phyloP scores from a whole-genome alignment of 2,329 filamentous ascomycete species.

The Coleophoma cylindrospora region DNA sequence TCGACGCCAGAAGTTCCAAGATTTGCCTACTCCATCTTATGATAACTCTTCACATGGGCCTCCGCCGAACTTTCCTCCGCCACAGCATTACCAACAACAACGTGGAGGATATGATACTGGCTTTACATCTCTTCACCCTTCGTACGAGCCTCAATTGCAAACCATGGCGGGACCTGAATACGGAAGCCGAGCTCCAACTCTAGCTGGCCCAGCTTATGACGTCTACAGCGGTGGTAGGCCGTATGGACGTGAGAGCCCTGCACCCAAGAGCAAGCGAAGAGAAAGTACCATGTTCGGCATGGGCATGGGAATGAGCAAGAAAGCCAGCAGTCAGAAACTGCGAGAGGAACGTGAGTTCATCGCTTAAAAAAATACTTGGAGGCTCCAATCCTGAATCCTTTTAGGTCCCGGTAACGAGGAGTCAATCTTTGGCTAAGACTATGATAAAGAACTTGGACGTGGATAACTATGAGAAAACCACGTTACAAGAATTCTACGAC shows the following conservation, averaged over 20 bases:
- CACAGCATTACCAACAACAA: constrained; percentile 19
- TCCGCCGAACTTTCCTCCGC: constrained; percentile 31
- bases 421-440: constrained; percentile 25
- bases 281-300: constrained; percentile 56
- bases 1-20: constrained; percentile 60
- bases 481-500: constrained; percentile 7
- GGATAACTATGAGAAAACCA: constrained; percentile 3
- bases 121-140: constrained; percentile 44
- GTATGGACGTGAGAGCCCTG: constrained; percentile 26
- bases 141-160: constrained; percentile 31
- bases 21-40: constrained; percentile 60
- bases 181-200: constrained; percentile 16
- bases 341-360: constrained; percentile 22
- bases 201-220: constrained; percentile 31
- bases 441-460: neutral
- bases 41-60: constrained; percentile 46
- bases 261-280: constrained; percentile 41
- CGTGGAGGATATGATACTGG: constrained; percentile 38
- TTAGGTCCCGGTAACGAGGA: constrained; percentile 25
- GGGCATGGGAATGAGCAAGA: constrained; percentile 36
- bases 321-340: constrained; percentile 20
- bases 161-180: constrained; percentile 27
- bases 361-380: constrained; percentile 2
- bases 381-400: neutral
- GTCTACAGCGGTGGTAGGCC: constrained; percentile 28